phyloP scores from a whole-genome alignment of 306 rosid genomes.

The Alnus rubra region DNA sequence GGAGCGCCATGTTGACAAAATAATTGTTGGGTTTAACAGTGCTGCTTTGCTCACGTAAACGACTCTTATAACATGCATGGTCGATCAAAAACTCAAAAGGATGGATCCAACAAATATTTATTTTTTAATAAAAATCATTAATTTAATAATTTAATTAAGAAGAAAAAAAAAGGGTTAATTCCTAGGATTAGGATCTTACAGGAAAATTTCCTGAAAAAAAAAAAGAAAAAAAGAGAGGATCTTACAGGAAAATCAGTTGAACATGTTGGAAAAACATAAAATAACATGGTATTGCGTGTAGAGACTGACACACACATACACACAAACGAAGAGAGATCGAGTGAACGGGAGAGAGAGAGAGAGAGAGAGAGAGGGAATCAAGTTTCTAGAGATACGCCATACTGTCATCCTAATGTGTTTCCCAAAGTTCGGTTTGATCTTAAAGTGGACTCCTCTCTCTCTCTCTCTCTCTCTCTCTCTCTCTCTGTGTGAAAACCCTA shows the following conservation, averaged over 20 bases:
- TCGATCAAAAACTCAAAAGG: too few relatives aligned
- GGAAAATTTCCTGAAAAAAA: background rate
- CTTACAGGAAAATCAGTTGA: background rate
- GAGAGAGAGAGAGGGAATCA: constrained; percentile 2
- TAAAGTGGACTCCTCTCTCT: constrained; percentile 9
- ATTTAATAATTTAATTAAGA: too few relatives aligned
- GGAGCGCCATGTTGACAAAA: too few relatives aligned
- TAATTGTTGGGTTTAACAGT: too few relatives aligned
- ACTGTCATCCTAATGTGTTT: background rate
- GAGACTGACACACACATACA: background rate
- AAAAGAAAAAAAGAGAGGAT: background rate
- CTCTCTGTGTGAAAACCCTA: constrained; percentile 7
- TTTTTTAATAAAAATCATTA: too few relatives aligned
- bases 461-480: constrained; percentile 15
- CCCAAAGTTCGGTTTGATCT: background rate
- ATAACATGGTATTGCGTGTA: constrained; percentile 9
- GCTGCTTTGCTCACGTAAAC: too few relatives aligned
- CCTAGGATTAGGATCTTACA: background rate
- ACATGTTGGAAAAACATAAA: background rate
- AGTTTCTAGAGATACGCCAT: constrained; percentile 3
- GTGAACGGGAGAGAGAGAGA: too few relatives aligned
- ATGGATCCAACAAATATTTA: too few relatives aligned
- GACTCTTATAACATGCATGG: too few relatives aligned
- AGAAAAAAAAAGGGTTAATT: background rate
- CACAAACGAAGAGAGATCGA: background rate